Conservation (phyloP, 2,329 filamentous ascomycete genomes). For the Botrytis medusae region DNA sequence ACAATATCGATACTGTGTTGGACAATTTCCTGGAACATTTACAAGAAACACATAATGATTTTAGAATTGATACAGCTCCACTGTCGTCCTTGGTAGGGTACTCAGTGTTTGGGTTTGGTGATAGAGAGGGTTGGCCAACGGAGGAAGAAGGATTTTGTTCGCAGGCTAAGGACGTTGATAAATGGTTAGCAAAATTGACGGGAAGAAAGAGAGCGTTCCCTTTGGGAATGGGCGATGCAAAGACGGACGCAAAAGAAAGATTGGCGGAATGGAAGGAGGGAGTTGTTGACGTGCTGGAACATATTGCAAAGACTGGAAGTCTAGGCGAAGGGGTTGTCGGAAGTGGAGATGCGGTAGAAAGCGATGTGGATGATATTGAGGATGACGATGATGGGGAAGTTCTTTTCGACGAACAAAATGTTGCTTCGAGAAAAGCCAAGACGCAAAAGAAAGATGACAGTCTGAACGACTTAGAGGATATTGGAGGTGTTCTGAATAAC, state of each 20-base stretch:
- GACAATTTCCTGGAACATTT: constrained; percentile 85
- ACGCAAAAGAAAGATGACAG: constrained; percentile 48
- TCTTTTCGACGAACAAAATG: constrained; percentile 50
- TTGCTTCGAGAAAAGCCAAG: constrained; percentile 42
- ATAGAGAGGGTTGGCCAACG: constrained; percentile 87
- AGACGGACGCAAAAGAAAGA: constrained; percentile 65
- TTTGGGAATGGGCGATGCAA: constrained; percentile 83
- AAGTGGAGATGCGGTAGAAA: constrained; percentile 82
- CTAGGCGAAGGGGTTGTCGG: constrained; percentile 69
- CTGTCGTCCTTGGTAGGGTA: constrained; percentile 77
- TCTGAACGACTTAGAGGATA: constrained; percentile 81
- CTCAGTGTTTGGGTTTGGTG: constrained; percentile 91
- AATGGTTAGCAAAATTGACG: constrained; percentile 96
- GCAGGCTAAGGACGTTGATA: constrained; percentile 86
- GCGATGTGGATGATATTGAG: constrained; percentile 71
- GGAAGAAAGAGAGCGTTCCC: constrained; percentile 84
- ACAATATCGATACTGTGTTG: constrained; percentile 92
- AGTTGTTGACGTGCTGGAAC: constrained; percentile 67
- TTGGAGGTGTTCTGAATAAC: constrained; percentile 64
- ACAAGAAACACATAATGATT: constrained; percentile 92
- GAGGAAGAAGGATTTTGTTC: constrained; percentile 91
- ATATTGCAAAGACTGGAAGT: constrained; percentile 58
- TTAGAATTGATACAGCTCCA: constrained; percentile 88
- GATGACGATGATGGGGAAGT: constrained; percentile 54
- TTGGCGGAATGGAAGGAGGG: constrained; percentile 78